phyloP scores from a whole-genome alignment of 169 alveolate species.

The Cryptosporidium meleagridis region DNA sequence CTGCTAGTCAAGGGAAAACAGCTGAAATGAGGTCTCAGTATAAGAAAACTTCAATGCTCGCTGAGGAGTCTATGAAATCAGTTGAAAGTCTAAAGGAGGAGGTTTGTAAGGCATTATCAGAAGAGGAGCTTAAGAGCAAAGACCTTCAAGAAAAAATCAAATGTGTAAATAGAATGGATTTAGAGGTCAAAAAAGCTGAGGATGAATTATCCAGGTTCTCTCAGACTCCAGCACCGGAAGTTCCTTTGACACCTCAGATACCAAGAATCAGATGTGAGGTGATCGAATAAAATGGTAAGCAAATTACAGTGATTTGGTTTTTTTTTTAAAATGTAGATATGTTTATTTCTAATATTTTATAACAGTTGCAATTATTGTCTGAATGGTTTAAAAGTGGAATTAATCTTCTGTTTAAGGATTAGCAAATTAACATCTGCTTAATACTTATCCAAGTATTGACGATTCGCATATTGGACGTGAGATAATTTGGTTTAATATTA shows the following conservation, averaged over 20 bases:
- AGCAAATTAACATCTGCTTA: background rate
- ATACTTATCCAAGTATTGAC: background rate
- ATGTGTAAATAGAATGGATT: conserved; percentile 26
- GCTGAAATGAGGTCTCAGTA: conserved; percentile 6
- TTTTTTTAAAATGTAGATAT: background rate
- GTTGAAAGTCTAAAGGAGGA: conserved; percentile 21
- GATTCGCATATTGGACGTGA: background rate
- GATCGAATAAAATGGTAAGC: background rate
- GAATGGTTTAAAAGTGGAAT: background rate
- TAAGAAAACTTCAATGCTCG: background rate
- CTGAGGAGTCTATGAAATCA: conserved; percentile 31
- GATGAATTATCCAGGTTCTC: background rate
- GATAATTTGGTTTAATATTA: too few species aligned
- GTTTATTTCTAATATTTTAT: background rate
- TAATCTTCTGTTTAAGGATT: background rate
- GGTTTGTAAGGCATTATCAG: conserved; percentile 23
- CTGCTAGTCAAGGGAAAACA: conserved; percentile 15
- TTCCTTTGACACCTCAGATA: conserved; percentile 23
- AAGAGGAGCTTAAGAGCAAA: conserved; percentile 34
- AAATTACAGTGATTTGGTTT: background rate
- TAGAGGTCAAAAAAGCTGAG: background rate
- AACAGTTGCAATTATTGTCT: background rate
- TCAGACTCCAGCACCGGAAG: conserved; percentile 4
- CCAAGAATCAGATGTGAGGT: conserved; percentile 19
- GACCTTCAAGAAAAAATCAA: conserved; percentile 15